Evolutionary conservation across 2,329 filamentous ascomycete genomes (phyloP), one percentile per base, ranked within the genome.

Genomic region (Akanthomyces dipterigenus): DNA sequence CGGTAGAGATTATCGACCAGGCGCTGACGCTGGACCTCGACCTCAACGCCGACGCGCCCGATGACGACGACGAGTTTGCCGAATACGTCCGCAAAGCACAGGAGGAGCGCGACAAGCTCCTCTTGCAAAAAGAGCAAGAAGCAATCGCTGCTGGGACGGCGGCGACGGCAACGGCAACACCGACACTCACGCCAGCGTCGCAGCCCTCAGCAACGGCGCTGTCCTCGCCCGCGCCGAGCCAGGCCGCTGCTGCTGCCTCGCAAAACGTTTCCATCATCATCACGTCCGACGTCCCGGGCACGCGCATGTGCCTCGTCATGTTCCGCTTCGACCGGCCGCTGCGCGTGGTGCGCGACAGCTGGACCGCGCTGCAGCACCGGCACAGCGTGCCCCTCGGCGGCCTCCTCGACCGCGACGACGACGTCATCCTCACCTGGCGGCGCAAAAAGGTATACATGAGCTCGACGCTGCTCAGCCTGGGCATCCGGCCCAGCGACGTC

Each of bases 371-470:
- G 59, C 88, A 93, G 69, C 72, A 71, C 1, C 81, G 72, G 1
- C 73, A 76, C 2, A 70, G 71, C 1, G 55, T 72, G 6, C 38
- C 66, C 11, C 67, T 80, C 8, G 65, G 72, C 2, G 26, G n/a
- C 22, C 24, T 59, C 9, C 24, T 53, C 46, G 57, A 81, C 3
- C 71, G 80, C 26, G 73, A 79, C 2, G 75, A 80, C 5, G 76
- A 78, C 1, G 77, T 96, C 20, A 88, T 95, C 67, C 80, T 98
- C 60, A 95, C 90, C 0, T 96, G 90, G 88, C 87, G 87, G 64
- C 82, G 84, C 28, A 84, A 84, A 62, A 84, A 85, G 63, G 75
- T 96, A 3, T 96, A 89, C 70, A 85, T 89, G 65, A 82, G 83
- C n/a, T 90, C 89, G 5, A 93, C 88, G 1, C 87, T 90, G 62